phyloP scores from a whole-genome alignment of 2,329 filamentous ascomycete species.

The Gaeumannomyces tritici region DNA sequence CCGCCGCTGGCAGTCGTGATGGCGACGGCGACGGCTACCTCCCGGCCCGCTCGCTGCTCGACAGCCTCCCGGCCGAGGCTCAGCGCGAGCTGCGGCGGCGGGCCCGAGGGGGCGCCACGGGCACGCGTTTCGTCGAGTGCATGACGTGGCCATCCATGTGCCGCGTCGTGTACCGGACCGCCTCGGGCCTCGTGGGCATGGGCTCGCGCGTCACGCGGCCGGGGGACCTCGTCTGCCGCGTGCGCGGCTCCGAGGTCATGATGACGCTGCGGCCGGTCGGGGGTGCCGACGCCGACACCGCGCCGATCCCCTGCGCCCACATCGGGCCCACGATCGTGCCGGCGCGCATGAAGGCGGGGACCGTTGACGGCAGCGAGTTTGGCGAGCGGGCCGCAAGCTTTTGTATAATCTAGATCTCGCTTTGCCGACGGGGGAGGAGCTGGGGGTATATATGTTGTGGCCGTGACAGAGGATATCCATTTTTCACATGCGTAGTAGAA shows the following conservation, averaged over 20 bases:
- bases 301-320: slow-evolving; percentile 5
- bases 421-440: too few species aligned
- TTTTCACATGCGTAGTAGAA: too few species aligned
- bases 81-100: slow-evolving; percentile 8
- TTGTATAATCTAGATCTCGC: slow-evolving; percentile 6
- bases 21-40: slow-evolving; percentile 1
- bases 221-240: slow-evolving; percentile 10
- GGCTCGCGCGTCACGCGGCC: slow-evolving; percentile 9
- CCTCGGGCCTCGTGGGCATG: slow-evolving; percentile 8
- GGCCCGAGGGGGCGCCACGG: slow-evolving; percentile 6
- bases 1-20: too few species aligned
- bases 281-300: neutral
- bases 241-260: slow-evolving; percentile 6
- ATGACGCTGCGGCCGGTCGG: slow-evolving; percentile 9
- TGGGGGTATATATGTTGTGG: too few species aligned
- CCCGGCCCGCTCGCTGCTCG: slow-evolving; percentile 6
- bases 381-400: slow-evolving; percentile 6
- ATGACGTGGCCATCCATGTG: slow-evolving; percentile 12
- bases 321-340: slow-evolving; percentile 10
- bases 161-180: slow-evolving; percentile 9
- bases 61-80: slow-evolving; percentile 6
- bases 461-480: too few species aligned
- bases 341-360: slow-evolving; percentile 7
- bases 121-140: slow-evolving; percentile 8
- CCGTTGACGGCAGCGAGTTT: slow-evolving; percentile 4